Percentiles rank a stretch among this genome's conserved stretches.
Evolutionary conservation across 108 stramenopile genomes (phyloP).

Genomic region (Aurantiochytrium sp.): DNA sequence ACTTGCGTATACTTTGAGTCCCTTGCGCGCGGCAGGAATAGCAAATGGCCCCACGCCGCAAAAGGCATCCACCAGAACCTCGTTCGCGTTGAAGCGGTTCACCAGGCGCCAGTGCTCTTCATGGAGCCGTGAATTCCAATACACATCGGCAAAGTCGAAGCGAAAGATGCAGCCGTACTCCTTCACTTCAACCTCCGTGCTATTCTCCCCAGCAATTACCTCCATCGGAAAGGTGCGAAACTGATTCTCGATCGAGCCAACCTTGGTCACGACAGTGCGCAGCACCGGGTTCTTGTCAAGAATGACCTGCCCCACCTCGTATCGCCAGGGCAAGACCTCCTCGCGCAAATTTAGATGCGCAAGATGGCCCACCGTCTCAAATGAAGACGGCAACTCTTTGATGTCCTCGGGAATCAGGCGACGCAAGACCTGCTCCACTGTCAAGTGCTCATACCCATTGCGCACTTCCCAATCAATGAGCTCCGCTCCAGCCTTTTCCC

Average conservation of each 20-base stretch:
- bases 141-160: conserved; percentile 86
- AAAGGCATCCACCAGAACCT: conserved; percentile 80
- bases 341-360: conserved; percentile 89
- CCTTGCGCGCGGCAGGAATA: conserved; percentile 63
- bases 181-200: conserved; percentile 62
- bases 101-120: conserved; percentile 80
- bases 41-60: conserved; percentile 96
- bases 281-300: conserved; percentile 79
- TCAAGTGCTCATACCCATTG: conserved; percentile 46
- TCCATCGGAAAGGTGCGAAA: conserved; percentile 94
- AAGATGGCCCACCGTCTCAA: conserved; percentile 83
- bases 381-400: conserved; percentile 72
- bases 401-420: conserved; percentile 50
- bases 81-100: conserved; percentile 47
- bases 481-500: background rate
- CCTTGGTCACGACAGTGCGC: conserved; percentile 85
- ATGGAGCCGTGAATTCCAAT: conserved; percentile 89
- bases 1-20: conserved; percentile 62
- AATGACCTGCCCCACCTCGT: conserved; percentile 78
- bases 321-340: conserved; percentile 75
- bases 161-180: conserved; percentile 77
- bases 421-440: conserved; percentile 67
- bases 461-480: background rate
- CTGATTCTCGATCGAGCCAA: conserved; percentile 76
- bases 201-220: conserved; percentile 69